These are phyloP conservation scores for Paragyromitra xinjiangensis DNA, from an alignment of 495 filamentous ascomycete species.

Conservation along the genomic window DNA sequence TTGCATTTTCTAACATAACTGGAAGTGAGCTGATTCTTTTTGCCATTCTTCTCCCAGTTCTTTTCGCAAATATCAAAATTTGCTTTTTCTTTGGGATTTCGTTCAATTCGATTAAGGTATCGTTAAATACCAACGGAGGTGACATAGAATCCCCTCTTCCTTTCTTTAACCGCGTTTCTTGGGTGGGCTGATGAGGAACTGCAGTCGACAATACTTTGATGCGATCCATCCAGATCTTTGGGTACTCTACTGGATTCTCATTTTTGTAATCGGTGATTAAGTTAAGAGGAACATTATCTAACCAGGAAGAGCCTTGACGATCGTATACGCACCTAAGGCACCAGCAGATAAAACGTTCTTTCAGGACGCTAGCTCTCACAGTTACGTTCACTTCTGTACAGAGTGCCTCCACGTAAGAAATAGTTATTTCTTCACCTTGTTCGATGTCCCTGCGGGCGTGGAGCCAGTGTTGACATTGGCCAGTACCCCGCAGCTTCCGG, in stretches of 20 bases:
- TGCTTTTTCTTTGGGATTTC: conserved; percentile 2
- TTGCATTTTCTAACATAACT: not conserved
- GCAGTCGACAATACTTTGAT: conserved; percentile 7
- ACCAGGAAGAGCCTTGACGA: not conserved
- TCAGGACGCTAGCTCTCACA: conserved; percentile 2
- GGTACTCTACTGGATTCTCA: conserved; percentile 16
- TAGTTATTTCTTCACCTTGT: conserved; percentile 29
- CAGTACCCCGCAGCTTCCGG: conserved; percentile 27
- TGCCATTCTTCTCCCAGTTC: conserved; percentile 12
- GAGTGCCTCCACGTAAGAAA: conserved; percentile 16
- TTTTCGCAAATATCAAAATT: conserved; percentile 4
- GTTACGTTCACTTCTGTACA: conserved; percentile 4
- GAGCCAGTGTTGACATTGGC: conserved; percentile 31
- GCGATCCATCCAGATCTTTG: conserved; percentile 13
- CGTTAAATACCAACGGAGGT: not conserved
- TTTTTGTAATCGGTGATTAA: not conserved
- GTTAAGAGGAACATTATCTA: not conserved
- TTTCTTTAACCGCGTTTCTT: not conserved
- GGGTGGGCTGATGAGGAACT: not conserved
- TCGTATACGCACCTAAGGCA: conserved; percentile 11
- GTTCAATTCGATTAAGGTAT: conserved; percentile 25
- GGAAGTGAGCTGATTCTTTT: conserved; percentile 25
- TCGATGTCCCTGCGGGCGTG: conserved; percentile 35
- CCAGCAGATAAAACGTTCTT: conserved; percentile 33
- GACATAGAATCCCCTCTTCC: not conserved